Base-by-base conservation (phyloP, 1,139 yeast species). In the Diutina siamensis region DNA sequence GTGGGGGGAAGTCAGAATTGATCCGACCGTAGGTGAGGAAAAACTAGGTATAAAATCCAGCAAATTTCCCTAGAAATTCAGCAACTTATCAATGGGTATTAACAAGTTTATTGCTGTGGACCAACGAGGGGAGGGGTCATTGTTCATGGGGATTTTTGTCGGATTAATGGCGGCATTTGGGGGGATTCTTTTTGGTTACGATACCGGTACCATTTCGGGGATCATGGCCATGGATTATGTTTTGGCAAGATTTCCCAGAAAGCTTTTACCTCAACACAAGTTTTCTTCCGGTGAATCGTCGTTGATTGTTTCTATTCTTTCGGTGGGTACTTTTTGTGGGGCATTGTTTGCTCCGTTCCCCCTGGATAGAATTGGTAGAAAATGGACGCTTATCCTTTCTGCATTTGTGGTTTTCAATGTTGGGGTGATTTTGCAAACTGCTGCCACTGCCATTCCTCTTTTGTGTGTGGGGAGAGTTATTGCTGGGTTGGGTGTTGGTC, bases 131-230 rank as follows among this genome's bases (percentile, higher is more conserved):
- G 27, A 35, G 8, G 40, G 27, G 13, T 13, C 15, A n/a, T 15
- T 12, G 40, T 3, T 7, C n/a, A 20, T 20, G 40, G 25, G 73
- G 44, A 72, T 74, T 52, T 64, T 62, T 56, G 59, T 67, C 59
- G 71, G 78, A 71, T 55, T 59, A 32, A 67, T 66, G 50, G 72
- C 71, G 48, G 82, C 85, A 49, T 77, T 79, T 53, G 85, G 83
- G 64, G 86, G 86, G 57, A 52, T 78, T 55, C 76, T 80, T 50
- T 82, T 73, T 58, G 88, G 88, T 52, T 81, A 80, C 74, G 88
- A 81, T 65, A 80, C 88, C 28, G 88, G 89, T 65, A 80, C 87
- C 53, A 81, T 82, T 57, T 76, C 83, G 35, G 94, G 94, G 56
- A 80, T 83, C 55, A 73, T 83, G 57, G 80, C 79, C 55, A 81